phyloP scores from a whole-genome alignment of 1,284 basidiomycete genomes.

The Trichosporon faecale region DNA sequence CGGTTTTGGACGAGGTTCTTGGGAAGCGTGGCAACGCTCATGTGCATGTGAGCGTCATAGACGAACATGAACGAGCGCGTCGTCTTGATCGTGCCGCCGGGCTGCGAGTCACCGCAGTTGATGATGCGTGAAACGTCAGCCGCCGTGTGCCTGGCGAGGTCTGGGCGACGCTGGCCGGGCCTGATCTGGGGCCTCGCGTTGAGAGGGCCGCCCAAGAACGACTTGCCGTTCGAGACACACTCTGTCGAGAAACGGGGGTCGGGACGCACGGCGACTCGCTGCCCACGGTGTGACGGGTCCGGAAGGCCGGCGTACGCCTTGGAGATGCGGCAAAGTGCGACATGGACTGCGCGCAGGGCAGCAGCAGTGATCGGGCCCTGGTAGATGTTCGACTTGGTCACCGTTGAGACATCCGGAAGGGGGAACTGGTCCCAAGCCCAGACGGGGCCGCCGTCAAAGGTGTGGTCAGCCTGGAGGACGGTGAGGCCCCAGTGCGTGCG shows the following conservation, averaged over 20 bases:
- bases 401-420: conserved; percentile 37
- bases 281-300: conserved; percentile 20
- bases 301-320: conserved; percentile 12
- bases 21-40: conserved; percentile 29
- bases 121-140: conserved; percentile 49
- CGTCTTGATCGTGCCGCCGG: conserved; percentile 51
- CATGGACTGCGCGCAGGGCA: conserved; percentile 48
- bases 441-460: conserved; percentile 54
- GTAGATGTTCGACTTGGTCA: conserved; percentile 54
- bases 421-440: conserved; percentile 56
- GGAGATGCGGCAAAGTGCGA: conserved; percentile 49
- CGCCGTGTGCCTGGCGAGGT: conserved; percentile 45
- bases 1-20: conserved; percentile 23
- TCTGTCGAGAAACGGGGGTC: conserved; percentile 29
- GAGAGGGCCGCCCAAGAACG: conserved; percentile 49
- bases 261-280: conserved; percentile 15
- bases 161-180: conserved; percentile 44
- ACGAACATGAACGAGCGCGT: conserved; percentile 48
- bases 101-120: conserved; percentile 53
- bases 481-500: conserved; percentile 53
- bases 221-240: conserved; percentile 39
- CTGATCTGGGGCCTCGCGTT: conserved; percentile 52
- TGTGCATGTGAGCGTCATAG: conserved; percentile 53
- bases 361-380: conserved; percentile 51
- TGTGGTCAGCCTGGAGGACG: conserved; percentile 53